Evolutionary conservation across 2,329 filamentous ascomycete species (phyloP).

Genomic region (Cladophialophora immunda): DNA sequence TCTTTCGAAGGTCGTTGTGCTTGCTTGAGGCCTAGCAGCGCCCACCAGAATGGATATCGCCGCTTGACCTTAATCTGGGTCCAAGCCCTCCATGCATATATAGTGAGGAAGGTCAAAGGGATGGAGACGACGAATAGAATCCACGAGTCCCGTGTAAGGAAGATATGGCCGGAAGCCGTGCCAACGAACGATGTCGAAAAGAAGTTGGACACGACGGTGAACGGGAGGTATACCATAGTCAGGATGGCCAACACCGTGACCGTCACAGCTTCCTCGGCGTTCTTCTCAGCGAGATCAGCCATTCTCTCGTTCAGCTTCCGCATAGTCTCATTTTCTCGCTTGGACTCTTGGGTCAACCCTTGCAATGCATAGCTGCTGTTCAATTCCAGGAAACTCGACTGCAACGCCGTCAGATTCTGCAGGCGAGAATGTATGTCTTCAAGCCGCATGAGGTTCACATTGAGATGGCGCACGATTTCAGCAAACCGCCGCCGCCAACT

Average conservation of each 20-base stretch:
- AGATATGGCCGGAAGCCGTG: constrained; percentile 10
- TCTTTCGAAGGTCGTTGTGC: too few relatives aligned
- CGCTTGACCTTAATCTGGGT: constrained; percentile 19
- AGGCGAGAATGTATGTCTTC: constrained; percentile 4
- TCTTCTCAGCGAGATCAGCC: constrained; percentile 25
- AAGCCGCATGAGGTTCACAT: constrained; percentile 9
- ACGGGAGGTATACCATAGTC: constrained; percentile 28
- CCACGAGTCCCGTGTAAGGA: constrained; percentile 27
- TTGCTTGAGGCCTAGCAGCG: neutral
- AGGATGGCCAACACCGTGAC: constrained; percentile 31
- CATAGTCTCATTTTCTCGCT: constrained; percentile 22
- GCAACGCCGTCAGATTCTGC: constrained; percentile 12
- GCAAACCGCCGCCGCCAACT: neutral
- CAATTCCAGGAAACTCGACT: constrained; percentile 27
- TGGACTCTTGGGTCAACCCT: constrained; percentile 21
- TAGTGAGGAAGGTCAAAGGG: constrained; percentile 23
- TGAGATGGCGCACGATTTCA: constrained; percentile 6
- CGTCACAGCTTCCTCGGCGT: constrained; percentile 22
- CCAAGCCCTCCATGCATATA: constrained; percentile 28
- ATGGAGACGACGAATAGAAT: constrained; percentile 22
- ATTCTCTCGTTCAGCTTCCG: constrained; percentile 22
- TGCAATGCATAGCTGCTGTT: constrained; percentile 22
- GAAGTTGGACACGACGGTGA: constrained; percentile 31
- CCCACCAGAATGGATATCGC: neutral
- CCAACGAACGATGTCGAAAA: constrained; percentile 31